Evolutionary conservation across 2,329 filamentous ascomycete species (phyloP).

Genomic region (Paecilomyces dactylethromorphus): DNA sequence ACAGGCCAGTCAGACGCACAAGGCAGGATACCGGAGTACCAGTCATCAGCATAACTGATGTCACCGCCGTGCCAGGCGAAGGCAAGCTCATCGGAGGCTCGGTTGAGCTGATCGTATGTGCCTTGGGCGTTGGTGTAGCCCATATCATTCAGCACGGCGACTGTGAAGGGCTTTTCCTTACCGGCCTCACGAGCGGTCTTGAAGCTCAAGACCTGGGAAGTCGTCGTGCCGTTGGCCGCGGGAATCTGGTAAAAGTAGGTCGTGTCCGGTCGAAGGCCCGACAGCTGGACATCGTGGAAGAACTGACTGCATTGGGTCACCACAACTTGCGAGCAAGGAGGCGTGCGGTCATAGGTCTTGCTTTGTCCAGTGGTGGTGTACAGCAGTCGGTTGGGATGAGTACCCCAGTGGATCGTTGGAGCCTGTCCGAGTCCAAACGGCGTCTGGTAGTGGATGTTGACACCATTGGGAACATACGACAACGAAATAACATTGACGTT

Average conservation of each 20-base stretch:
- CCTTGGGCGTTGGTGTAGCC: slow-evolving; percentile 48
- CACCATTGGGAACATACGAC: slow-evolving; percentile 43
- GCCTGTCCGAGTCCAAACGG: slow-evolving; percentile 45
- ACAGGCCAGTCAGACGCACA: slow-evolving; percentile 44
- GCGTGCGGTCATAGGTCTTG: slow-evolving; percentile 44
- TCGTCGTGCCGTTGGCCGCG: slow-evolving; percentile 45
- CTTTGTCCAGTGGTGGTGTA: slow-evolving; percentile 32
- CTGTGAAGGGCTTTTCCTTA: slow-evolving; percentile 34
- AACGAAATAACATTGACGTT: slow-evolving; percentile 49
- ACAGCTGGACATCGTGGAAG: slow-evolving; percentile 47
- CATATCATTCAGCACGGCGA: slow-evolving; percentile 49
- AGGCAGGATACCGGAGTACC: slow-evolving; percentile 46
- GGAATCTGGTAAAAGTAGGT: slow-evolving; percentile 48
- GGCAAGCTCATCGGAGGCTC: slow-evolving; percentile 38
- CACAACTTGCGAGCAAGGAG: slow-evolving; percentile 41
- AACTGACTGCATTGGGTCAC: slow-evolving; percentile 47
- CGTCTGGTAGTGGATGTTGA: slow-evolving; percentile 50
- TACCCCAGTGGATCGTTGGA: slow-evolving; percentile 42
- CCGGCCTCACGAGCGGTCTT: slow-evolving; percentile 41
- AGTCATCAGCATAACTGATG: slow-evolving; percentile 46
- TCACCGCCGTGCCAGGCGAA: slow-evolving; percentile 52
- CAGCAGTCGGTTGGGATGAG: slow-evolving; percentile 22
- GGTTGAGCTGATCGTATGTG: slow-evolving; percentile 38
- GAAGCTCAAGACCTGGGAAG: slow-evolving; percentile 42
- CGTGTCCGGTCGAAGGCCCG: slow-evolving; percentile 33